Base-by-base conservation (phyloP, 2,329 filamentous ascomycete genomes). In the Diplodia corticola region DNA sequence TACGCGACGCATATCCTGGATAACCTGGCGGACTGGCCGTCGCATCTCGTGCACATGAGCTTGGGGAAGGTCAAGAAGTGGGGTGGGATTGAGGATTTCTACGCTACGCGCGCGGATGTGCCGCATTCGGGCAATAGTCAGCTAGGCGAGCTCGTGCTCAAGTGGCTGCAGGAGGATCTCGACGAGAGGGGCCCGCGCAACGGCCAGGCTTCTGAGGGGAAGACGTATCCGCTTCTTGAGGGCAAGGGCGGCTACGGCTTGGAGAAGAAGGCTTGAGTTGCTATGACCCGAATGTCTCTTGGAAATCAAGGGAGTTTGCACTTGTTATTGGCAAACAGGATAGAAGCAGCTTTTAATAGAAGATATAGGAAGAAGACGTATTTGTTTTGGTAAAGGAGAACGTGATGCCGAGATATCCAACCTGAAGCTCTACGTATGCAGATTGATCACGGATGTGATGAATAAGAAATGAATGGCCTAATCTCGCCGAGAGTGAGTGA, bases 1-100 rank as follows among this genome's bases (percentile, higher is more conserved):
- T 99, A 99, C 77, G 95, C 95, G 7, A 99, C 95, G 15, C 95
- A 99, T 79, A 97, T 99, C 69, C 81, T 99, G 71, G 95, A 99
- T 76, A 97, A 98, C 77, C 82, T 99, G 60, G 93, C 93, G 0
- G 89, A 89, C 22, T 99, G 95, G 95, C 95, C 95, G 6, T 96
- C 91, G 0, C 93, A 99, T 79, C 83, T 99, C 44, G 93, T 96
- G 59, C 94, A 98, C 77, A 97, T 99, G 94, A 90, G 93, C 75
- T 78, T 97, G 54, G 95, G 95, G 30, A 87, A 85, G 69, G 90
- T 97, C 69, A 93, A 92, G 82, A 91, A 96, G 78, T 96, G 89
- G 89, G 94, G 93, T 1, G 80, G 82, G 40, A 87, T 94, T 51
- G 88, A 89, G 64, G 80, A 83, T 37, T 93, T 95, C 80, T 82